phyloP scores from a whole-genome alignment of 345 rosid species.

The Theobroma cacao region DNA sequence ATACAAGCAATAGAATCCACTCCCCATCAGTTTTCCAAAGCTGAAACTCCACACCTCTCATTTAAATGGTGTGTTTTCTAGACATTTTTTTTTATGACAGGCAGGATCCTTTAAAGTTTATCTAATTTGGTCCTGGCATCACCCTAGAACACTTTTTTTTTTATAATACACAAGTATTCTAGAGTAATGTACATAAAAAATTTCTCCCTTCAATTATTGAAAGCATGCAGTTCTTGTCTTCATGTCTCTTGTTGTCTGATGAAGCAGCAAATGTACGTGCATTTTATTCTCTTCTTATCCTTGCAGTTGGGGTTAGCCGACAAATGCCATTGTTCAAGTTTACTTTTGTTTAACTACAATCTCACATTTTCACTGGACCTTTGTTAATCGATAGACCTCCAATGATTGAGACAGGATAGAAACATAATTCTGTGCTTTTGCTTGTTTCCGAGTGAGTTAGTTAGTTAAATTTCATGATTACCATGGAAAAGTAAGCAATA shows the following conservation, averaged over 20 bases:
- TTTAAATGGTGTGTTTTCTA: background rate
- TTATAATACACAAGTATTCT: background rate
- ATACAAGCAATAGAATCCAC: background rate
- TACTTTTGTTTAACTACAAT: background rate
- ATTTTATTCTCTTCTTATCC: background rate
- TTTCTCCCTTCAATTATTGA: constrained; percentile 18
- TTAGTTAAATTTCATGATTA: background rate
- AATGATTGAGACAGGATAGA: background rate
- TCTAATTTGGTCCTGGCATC: background rate
- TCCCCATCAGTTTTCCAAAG: background rate
- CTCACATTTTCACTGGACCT: background rate
- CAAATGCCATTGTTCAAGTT: background rate
- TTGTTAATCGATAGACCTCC: background rate
- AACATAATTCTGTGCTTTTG: background rate
- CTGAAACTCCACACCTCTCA: background rate
- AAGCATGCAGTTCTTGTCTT: background rate
- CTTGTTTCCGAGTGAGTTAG: background rate
- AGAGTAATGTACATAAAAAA: background rate
- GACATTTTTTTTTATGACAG: background rate
- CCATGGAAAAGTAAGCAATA: background rate
- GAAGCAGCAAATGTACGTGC: background rate
- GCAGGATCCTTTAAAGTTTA: background rate
- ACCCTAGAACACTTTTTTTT: background rate
- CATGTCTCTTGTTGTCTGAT: background rate
- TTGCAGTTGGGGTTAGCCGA: background rate